Percentiles rank a stretch among this genome's conserved stretches.
Evolutionary conservation across 768 basidiomycete species (phyloP).

Genomic region (Astraeus odoratus): DNA sequence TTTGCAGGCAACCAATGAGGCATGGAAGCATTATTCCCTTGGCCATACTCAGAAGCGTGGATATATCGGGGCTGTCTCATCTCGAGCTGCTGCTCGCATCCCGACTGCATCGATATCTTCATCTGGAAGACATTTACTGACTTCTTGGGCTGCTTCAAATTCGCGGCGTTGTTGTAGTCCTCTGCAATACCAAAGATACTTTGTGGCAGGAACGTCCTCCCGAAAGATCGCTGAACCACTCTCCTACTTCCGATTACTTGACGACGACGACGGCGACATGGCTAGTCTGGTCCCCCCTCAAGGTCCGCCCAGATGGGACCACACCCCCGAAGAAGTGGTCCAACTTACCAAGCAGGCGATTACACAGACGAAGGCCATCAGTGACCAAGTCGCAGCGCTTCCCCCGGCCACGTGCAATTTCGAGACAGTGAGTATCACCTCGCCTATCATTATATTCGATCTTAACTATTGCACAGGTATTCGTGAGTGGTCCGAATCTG

Average conservation of each 20-base stretch:
- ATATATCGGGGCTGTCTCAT: background rate
- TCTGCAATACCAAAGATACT: background rate
- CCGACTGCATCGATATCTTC: background rate
- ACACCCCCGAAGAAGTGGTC: constrained; percentile 54
- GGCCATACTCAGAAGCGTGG: background rate
- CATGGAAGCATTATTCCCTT: too few relatives aligned
- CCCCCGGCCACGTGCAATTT: constrained; percentile 54
- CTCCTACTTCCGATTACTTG: background rate
- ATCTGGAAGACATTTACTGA: constrained; percentile 59
- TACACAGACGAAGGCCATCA: constrained; percentile 43
- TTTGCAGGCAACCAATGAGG: too few relatives aligned
- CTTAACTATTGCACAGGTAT: constrained; percentile 43
- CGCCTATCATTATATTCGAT: background rate
- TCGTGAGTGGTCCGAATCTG: constrained; percentile 43
- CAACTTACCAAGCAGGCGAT: constrained; percentile 53
- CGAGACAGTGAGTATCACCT: constrained; percentile 45
- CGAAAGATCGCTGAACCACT: constrained; percentile 4
- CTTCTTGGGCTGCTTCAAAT: background rate
- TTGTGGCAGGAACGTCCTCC: background rate
- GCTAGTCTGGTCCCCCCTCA: constrained; percentile 59
- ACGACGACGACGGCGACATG: constrained; percentile 23
- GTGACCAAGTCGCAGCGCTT: constrained; percentile 56
- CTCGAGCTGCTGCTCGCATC: background rate
- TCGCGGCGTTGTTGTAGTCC: background rate
- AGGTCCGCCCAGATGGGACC: constrained; percentile 57